Evolutionary conservation across 176 grass and related monocot species (phyloP).

Genomic region (Juncus inflexus): DNA sequence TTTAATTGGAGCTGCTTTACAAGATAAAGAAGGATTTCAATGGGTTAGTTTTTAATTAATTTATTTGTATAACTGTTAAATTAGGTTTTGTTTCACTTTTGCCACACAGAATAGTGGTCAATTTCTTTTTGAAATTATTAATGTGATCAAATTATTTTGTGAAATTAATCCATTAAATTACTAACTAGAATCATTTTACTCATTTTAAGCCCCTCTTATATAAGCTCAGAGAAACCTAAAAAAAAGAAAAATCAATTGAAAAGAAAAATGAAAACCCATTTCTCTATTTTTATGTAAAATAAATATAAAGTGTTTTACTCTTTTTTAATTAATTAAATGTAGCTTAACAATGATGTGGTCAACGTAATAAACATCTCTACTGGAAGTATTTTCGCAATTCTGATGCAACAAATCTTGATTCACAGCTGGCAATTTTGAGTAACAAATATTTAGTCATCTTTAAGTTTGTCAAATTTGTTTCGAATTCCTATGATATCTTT

Average conservation of each 20-base stretch:
- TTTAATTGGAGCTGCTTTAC: slow-evolving; percentile 62
- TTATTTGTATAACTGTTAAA: not conserved
- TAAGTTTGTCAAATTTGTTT: not conserved
- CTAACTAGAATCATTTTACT: too few species aligned
- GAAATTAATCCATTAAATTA: not conserved
- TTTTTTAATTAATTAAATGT: slow-evolving; percentile 11
- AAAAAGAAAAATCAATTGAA: too few species aligned
- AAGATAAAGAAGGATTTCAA: slow-evolving; percentile 88
- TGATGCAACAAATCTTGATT: slow-evolving; percentile 55
- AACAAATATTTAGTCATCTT: not conserved
- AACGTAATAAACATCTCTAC: slow-evolving; percentile 83
- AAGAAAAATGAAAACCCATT: too few species aligned
- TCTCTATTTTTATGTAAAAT: too few species aligned
- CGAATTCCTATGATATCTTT: slow-evolving; percentile 1
- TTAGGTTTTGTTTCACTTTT: not conserved
- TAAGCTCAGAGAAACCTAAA: too few species aligned
- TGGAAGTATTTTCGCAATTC: slow-evolving; percentile 55
- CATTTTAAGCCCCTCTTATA: too few species aligned
- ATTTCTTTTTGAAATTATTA: not conserved
- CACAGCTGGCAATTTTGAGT: slow-evolving; percentile 30
- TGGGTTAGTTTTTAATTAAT: slow-evolving; percentile 58
- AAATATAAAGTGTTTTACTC: not conserved
- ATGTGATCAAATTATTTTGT: not conserved
- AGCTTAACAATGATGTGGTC: slow-evolving; percentile 92
- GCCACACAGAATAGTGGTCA: not conserved